These are phyloP conservation scores for Citrus unshiu DNA, from an alignment of 345 rosid genomes.

Conservation along the genomic window DNA sequence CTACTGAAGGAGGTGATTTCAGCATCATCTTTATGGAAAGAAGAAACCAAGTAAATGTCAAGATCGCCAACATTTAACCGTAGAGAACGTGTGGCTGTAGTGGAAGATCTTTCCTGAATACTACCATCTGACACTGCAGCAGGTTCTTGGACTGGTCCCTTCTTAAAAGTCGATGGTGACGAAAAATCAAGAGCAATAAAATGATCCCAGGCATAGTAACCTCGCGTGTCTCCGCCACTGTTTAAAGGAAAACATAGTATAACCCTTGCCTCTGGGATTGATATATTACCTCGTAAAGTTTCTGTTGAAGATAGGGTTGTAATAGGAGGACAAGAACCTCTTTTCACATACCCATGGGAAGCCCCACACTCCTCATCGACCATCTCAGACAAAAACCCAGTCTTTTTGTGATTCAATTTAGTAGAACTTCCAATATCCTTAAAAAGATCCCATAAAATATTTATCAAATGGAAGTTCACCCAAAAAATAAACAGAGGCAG, in stretches of 20 bases:
- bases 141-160: conserved; percentile 22
- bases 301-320: conserved; percentile 33
- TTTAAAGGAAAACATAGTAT: conserved; percentile 71
- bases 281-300: conserved; percentile 54
- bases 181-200: conserved; percentile 69
- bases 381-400: conserved; percentile 16
- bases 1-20: conserved; percentile 23
- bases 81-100: conserved; percentile 43
- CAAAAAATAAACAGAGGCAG: conserved; percentile 67
- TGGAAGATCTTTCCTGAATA: conserved; percentile 36
- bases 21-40: conserved; percentile 30
- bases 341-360: conserved; percentile 21
- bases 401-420: conserved; percentile 22
- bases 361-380: conserved; percentile 19
- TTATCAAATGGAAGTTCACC: conserved; percentile 58
- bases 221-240: conserved; percentile 29
- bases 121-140: conserved; percentile 28
- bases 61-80: conserved; percentile 52
- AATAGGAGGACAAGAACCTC: conserved; percentile 23
- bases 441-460: conserved; percentile 49
- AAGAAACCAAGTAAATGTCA: conserved; percentile 54
- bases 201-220: conserved; percentile 47
- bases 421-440: conserved; percentile 44
- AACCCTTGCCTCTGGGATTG: conserved; percentile 58
- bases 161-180: conserved; percentile 33